phyloP scores from a whole-genome alignment of 352 stramenopile species.

The Globisporangium nagaii region DNA sequence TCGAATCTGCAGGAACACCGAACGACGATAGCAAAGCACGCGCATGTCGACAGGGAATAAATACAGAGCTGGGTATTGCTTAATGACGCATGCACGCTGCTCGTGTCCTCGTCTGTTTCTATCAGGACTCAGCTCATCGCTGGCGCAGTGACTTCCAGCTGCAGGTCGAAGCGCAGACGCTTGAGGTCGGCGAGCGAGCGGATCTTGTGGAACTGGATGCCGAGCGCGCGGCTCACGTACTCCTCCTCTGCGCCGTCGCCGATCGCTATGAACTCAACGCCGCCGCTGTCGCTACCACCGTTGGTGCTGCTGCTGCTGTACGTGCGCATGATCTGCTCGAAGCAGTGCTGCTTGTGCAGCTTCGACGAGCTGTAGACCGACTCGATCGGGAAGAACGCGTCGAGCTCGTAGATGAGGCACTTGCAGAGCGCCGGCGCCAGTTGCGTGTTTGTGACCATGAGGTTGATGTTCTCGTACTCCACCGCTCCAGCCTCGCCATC shows the following conservation, averaged over 20 bases:
- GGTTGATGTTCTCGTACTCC: conserved; percentile 57
- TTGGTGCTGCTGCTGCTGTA: conserved; percentile 16
- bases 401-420: conserved; percentile 77
- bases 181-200: conserved; percentile 56
- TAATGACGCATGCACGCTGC: too few relatives aligned
- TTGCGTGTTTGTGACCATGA: conserved; percentile 82
- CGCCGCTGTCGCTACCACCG: not conserved
- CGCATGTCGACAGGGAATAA: too few relatives aligned
- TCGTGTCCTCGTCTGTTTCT: too few relatives aligned
- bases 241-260: conserved; percentile 77
- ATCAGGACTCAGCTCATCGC: too few relatives aligned
- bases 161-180: conserved; percentile 50
- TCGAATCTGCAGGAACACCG: too few relatives aligned
- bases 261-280: conserved; percentile 70
- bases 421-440: conserved; percentile 78
- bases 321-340: conserved; percentile 64
- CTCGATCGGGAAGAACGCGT: conserved; percentile 73
- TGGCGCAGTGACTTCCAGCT: conserved; percentile 40
- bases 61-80: too few relatives aligned
- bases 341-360: conserved; percentile 72
- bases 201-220: conserved; percentile 74
- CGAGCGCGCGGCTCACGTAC: conserved; percentile 57
- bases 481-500: conserved; percentile 11
- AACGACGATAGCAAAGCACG: too few relatives aligned
- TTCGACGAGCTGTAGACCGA: conserved; percentile 73